Base-by-base conservation (phyloP, 1,284 basidiomycete genomes). In the Agroathelia rolfsii region DNA sequence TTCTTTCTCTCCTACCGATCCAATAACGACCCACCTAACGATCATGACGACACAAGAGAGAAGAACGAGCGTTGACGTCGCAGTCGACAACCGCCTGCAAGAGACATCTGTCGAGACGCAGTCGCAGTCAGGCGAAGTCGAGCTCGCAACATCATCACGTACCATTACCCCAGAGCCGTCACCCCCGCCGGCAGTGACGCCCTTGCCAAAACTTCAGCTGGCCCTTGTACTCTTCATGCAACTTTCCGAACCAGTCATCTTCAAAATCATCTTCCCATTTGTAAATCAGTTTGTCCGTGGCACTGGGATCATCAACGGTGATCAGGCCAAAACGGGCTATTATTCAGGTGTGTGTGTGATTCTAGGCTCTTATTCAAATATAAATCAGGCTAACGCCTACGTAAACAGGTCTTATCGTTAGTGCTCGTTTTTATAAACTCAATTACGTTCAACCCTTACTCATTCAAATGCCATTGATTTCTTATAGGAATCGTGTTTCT, bases 191-290 rank as follows among this genome's bases (percentile, higher is more conserved):
- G n/a, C n/a, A n/a, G n/a, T n/a, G n/a, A 64, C 61, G 7, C 64
- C 64, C 4, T 49, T 67, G 6, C 66, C 65, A 9, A 58, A 51
- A 34, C 34, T 59, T 17, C 65, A 68, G 37, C 41, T 67, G 5
- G 45, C 53, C 17, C 56, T 64, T 18, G 43, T 63, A 10, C 50
- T 55, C 24, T 41, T 61, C 24, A 59, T 66, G 15, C 61, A 67
- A 35, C 50, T 68, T 22, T 43, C 64, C 5, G 70, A 72, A 43
- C 66, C 69, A 12, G 51, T 72, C 13, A 62, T 64, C 0, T 58
- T 51, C 16, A 52, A 53, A 11, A 36, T 72, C 21, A 70, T 75
- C 37, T 71, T 67, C 33, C 72, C 70, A 1, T 74, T 73, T 45
- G 59, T 75, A 38, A 61, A 53, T 37, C 56, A 69, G 39, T 58